Percentiles rank a stretch among this genome's conserved stretches.
Conservation (phyloP, 2,329 filamentous ascomycete species). For the Chaetomiaceae sp. region DNA sequence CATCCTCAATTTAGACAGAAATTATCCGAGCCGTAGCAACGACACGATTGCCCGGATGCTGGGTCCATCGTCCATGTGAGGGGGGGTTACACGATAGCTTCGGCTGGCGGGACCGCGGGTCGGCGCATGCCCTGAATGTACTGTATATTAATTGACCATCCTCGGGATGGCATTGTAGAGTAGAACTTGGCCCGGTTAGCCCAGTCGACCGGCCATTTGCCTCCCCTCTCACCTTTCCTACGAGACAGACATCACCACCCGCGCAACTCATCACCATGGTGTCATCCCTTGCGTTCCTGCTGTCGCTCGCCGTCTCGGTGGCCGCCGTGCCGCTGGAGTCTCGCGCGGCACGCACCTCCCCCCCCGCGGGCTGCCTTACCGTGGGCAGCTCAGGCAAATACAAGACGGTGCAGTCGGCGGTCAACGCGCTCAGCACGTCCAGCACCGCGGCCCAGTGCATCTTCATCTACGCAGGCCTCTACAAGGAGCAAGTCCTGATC, state of each 20-base stretch:
- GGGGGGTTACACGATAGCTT: too few species aligned
- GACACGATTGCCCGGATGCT: too few species aligned
- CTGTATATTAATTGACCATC: too few species aligned
- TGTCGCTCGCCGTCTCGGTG: neutral
- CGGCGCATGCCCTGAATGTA: too few species aligned
- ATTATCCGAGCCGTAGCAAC: too few species aligned
- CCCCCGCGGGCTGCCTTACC: constrained; percentile 22
- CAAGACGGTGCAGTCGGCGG: constrained; percentile 44
- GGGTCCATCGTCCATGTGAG: too few species aligned
- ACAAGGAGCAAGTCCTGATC: constrained; percentile 55
- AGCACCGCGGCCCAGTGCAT: constrained; percentile 48
- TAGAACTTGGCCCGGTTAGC: neutral
- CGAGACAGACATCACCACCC: neutral
- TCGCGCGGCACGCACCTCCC: constrained; percentile 15
- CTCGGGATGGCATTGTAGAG: too few species aligned
- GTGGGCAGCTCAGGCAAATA: constrained; percentile 20
- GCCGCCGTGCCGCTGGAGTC: neutral
- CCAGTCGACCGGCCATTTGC: too few species aligned
- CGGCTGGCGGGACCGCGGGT: too few species aligned
- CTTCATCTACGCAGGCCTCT: constrained; percentile 56
- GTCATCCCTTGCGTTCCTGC: neutral
- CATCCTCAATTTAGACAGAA: too few species aligned
- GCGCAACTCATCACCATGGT: constrained; percentile 10
- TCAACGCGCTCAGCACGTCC: constrained; percentile 50
- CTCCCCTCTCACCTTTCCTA: too few species aligned